Evolutionary conservation across 306 rosid species (phyloP).

Genomic region (Notholithocarpus densiflorus): DNA sequence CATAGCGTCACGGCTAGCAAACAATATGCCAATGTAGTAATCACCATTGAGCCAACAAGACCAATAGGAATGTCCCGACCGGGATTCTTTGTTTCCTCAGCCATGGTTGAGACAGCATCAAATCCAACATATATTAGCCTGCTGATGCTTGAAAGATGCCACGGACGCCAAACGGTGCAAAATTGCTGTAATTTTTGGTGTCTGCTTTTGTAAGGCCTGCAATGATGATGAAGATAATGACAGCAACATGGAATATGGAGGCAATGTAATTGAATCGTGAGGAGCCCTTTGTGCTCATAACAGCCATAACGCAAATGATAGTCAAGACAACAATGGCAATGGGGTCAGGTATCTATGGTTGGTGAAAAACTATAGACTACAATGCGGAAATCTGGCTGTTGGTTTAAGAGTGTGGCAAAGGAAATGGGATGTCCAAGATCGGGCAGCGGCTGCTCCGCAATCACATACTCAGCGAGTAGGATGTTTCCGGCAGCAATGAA

Average conservation of each 20-base stretch:
- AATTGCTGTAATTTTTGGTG: conserved; percentile 35
- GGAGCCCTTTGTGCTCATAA: conserved; percentile 74
- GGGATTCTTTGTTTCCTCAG: conserved; percentile 84
- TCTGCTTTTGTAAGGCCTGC: conserved; percentile 72
- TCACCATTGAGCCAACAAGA: conserved; percentile 69
- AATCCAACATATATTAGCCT: conserved; percentile 80
- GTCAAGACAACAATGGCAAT: conserved; percentile 48
- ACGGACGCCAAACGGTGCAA: conserved; percentile 34
- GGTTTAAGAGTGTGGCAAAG: conserved; percentile 70
- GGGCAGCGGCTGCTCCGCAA: conserved; percentile 71
- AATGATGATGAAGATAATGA: conserved; percentile 63
- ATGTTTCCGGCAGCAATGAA: conserved; percentile 83
- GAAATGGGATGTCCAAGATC: conserved; percentile 90
- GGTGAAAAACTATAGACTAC: conserved; percentile 15
- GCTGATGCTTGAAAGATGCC: conserved; percentile 69
- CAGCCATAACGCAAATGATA: conserved; percentile 44
- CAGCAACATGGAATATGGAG: conserved; percentile 49
- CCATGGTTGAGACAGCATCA: conserved; percentile 83
- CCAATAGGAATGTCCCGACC: conserved; percentile 80
- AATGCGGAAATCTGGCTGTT: conserved; percentile 52
- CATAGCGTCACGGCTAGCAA: conserved; percentile 63
- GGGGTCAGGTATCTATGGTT: conserved; percentile 53
- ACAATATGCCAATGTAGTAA: conserved; percentile 47
- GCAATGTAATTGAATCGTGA: conserved; percentile 80
- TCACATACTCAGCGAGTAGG: conserved; percentile 60